Conservation (phyloP, 1,284 basidiomycete species). For the Porogramme epimiltina region DNA sequence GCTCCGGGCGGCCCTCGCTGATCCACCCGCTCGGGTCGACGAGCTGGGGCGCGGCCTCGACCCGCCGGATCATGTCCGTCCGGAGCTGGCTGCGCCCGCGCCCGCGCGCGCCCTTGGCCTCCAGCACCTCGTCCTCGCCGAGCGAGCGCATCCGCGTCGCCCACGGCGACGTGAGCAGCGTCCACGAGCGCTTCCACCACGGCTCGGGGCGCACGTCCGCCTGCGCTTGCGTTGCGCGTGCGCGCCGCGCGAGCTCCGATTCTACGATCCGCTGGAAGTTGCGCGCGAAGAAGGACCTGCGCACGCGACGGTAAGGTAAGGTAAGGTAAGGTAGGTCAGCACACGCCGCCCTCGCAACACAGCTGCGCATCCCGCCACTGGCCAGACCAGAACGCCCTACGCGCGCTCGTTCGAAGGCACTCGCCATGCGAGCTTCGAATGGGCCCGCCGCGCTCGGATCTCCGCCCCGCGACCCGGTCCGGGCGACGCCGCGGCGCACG, state of each 20-base stretch:
- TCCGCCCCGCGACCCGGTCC: too few species aligned
- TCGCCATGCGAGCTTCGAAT: too few species aligned
- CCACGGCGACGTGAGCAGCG: slow-evolving; percentile 8
- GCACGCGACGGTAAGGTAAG: not conserved
- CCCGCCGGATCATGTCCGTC: slow-evolving; percentile 84
- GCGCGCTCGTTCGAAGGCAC: too few species aligned
- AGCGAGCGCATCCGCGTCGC: slow-evolving; percentile 12
- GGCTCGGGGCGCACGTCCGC: slow-evolving; percentile 28
- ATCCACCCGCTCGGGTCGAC: slow-evolving; percentile 84
- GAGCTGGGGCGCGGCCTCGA: slow-evolving; percentile 78
- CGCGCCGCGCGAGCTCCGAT: slow-evolving; percentile 41
- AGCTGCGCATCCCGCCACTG: too few species aligned
- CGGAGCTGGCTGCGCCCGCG: slow-evolving; percentile 40
- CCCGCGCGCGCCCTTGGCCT: slow-evolving; percentile 13
- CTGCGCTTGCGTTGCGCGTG: slow-evolving; percentile 17
- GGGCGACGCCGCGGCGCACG: too few species aligned
- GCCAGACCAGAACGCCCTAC: too few species aligned
- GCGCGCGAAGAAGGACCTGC: slow-evolving; percentile 74
- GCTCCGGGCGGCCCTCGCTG: slow-evolving; percentile 41
- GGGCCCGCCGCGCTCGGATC: too few species aligned
- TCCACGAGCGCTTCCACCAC: slow-evolving; percentile 26
- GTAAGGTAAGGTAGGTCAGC: too few species aligned
- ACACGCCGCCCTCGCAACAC: too few species aligned
- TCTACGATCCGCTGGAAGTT: slow-evolving; percentile 73
- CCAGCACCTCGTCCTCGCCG: slow-evolving; percentile 13